phyloP scores from a whole-genome alignment of 768 basidiomycete genomes.

The Tulasnella sp. region DNA sequence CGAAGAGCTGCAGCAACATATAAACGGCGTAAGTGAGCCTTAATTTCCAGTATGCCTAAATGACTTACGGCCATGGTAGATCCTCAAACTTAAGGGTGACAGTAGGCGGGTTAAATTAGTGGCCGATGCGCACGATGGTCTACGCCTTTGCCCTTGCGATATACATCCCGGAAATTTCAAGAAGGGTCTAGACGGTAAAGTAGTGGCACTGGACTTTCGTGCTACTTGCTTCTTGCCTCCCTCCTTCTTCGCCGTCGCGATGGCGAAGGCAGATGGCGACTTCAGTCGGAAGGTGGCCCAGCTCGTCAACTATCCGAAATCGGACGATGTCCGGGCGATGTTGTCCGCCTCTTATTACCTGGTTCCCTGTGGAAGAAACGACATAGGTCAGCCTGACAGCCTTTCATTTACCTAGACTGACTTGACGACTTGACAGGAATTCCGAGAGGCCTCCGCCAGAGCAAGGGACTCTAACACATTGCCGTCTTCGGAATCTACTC shows the following conservation, averaged over 20 bases:
- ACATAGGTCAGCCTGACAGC: neutral
- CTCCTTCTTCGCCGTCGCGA: constrained; percentile 3
- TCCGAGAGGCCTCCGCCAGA: neutral
- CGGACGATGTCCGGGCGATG: neutral
- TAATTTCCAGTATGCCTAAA: neutral
- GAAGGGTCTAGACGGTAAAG: neutral
- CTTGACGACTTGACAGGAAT: neutral
- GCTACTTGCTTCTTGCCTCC: constrained; percentile 8
- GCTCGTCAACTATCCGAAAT: neutral
- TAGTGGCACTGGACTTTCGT: neutral
- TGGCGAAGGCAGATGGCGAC: neutral
- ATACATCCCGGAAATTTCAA: neutral
- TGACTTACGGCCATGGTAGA: constrained; percentile 6
- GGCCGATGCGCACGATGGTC: neutral
- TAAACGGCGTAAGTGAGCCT: constrained; percentile 1
- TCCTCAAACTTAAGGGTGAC: neutral
- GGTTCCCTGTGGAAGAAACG: neutral
- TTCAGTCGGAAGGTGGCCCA: neutral
- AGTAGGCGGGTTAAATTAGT: constrained; percentile 3
- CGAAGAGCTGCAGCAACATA: neutral
- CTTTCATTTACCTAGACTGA: neutral
- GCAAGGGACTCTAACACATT: neutral
- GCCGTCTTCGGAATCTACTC: neutral
- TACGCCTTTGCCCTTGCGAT: constrained; percentile 5
- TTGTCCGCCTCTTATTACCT: neutral